Base-by-base conservation (phyloP, 208 protist genomes). In the Herpetomonas samuelpessoai region DNA sequence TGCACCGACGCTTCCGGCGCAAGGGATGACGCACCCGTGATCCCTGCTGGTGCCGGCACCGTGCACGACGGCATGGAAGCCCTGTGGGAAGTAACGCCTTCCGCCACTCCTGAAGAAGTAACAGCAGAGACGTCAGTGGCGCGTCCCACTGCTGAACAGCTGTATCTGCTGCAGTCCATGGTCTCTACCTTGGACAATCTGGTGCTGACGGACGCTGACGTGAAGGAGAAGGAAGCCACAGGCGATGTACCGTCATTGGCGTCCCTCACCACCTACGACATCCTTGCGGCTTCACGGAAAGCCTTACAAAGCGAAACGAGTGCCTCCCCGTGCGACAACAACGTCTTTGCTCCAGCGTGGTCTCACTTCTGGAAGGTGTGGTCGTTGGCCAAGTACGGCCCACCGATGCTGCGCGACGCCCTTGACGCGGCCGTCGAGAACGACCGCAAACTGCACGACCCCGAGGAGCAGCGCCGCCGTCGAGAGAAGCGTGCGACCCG, bases 121-220 rank as follows among this genome's bases (percentile, higher is more conserved):
- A 41, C 14, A 14, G 35, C 35, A 41, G 35, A 41, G 35, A 41
- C 14, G 9, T 41, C 35, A 6, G 6, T 41, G 35, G 35, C 35
- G 14, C 14, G 9, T 6, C 6, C 14, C 35, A 41, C 35, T 6
- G 35, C 6, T 6, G 35, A 41, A 6, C 35, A 41, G 35, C 73
- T 62, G 76, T 16, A 16, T 1, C 27, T 61, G 18, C 57, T 83
- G 16, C 57, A 51, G 26, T 16, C 25, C 9, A 29, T 83, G 2
- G 68, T 83, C 3, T 22, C 9, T 1, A 25, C 47, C 7, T 27
- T 83, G 3, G 76, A 83, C 31, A 47, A 30, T 9, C 46, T 83
- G 12, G 65, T 79, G 3, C 53, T 75, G 16, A 83, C 76, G 0
- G 76, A 83, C 21, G 63, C 59, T 25, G 76, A 83, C 44, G 30